Base-by-base conservation (phyloP, 768 basidiomycete genomes). In the Psilocybe cubensis region DNA sequence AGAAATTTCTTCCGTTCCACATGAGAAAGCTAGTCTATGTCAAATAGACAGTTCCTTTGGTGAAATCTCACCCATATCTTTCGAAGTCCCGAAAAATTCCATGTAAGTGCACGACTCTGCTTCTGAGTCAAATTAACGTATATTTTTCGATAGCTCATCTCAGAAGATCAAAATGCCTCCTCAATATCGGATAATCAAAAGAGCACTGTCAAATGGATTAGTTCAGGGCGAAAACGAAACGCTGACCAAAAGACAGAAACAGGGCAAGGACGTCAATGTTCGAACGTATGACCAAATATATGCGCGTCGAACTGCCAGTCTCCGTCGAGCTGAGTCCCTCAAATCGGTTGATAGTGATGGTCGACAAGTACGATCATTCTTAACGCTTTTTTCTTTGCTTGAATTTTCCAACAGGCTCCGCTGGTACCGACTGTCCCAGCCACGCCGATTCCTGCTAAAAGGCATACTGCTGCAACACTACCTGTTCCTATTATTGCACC, bases 401-500 rank as follows among this genome's bases (percentile, higher is more conserved):
- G 7, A 51, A 25, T 3, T 25, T 5, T 25, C 28, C 7, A 27
- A 53, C 42, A 3, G 14, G n/a, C n/a, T 31, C n/a, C 31, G 25
- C 33, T 44, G 5, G 46, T 57, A 8, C 57, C 60, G 17, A 63
- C 65, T 11, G 62, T 60, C 1, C 65, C 63, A 6, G 46, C 31
- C 12, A 33, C 52, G 14, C 20, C 35, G 1, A 45, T 41, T 5
- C 45, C 59, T 9, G 3, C 4, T 38, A 40, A 7, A 11, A 18
- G 3, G 3, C n/a, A 25, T n/a, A 47, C 5, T 11, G 6, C 6
- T 6, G 7, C 25, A 18, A 18, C 23, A 35, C 40, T 20, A 43
- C 62, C 61, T 9, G 77, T 85, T 0, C 85, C 85, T 0, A 76
- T 85, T 52, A 81, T 87, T 12, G 83, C 83, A 3, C 85, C 85